A percentile compares a stretch with the other conserved stretches of the same genome.
Conservation (phyloP, 2,329 filamentous ascomycete species). For the Aspergillus quadrilineatus region DNA sequence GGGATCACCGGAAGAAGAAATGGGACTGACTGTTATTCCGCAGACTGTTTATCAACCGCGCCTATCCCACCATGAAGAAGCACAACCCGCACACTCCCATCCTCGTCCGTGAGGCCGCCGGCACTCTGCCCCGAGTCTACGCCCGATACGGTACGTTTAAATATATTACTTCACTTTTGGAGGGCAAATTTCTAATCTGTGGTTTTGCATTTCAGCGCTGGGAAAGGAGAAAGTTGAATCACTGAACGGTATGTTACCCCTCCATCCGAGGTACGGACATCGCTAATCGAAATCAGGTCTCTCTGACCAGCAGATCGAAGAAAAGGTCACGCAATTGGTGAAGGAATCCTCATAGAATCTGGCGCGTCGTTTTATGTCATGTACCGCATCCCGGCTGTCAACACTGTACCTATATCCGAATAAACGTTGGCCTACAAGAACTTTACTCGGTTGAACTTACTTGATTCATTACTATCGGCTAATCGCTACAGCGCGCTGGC, state of each 20-base stretch:
- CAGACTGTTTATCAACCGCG: slow-evolving; percentile 84
- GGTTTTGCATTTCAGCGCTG: slow-evolving; percentile 50
- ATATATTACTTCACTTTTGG: not conserved
- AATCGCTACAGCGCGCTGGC: slow-evolving; percentile 24
- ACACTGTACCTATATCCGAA: slow-evolving; percentile 43
- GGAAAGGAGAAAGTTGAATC: slow-evolving; percentile 67
- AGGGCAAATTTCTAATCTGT: slow-evolving; percentile 18
- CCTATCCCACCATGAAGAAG: slow-evolving; percentile 99
- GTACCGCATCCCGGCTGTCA: slow-evolving; percentile 27
- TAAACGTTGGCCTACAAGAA: slow-evolving; percentile 16
- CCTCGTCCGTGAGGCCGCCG: slow-evolving; percentile 86
- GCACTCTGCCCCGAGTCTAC: slow-evolving; percentile 80
- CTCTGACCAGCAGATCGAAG: slow-evolving; percentile 69
- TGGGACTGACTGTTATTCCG: not conserved
- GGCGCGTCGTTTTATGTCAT: slow-evolving; percentile 26
- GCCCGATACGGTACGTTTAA: slow-evolving; percentile 77
- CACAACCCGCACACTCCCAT: slow-evolving; percentile 94
- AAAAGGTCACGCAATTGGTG: slow-evolving; percentile 63
- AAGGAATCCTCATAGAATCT: slow-evolving; percentile 46
- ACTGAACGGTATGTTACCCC: slow-evolving; percentile 53
- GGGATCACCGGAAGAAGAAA: no score
- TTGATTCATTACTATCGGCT: not conserved
- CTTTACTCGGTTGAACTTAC: not conserved
- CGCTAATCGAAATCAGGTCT: slow-evolving; percentile 50
- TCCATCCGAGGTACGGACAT: not conserved